Evolutionary conservation across 1,284 basidiomycete species (phyloP), one percentile per base, ranked within the genome.

Genomic region (Microbotryum intermedium): DNA sequence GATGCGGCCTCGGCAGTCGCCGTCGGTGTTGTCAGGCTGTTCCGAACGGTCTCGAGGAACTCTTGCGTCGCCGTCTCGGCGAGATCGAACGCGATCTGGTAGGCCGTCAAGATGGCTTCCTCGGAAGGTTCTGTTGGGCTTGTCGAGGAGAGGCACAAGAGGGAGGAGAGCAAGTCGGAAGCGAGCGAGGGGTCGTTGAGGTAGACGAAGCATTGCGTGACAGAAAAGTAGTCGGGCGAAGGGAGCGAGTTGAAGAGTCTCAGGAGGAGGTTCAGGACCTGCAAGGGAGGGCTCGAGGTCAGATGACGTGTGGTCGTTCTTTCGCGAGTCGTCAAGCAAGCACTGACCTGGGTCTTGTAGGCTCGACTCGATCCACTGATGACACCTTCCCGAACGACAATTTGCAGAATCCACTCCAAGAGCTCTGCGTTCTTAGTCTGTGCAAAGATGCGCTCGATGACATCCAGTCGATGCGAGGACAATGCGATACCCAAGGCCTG

Each of bases 401-500:
- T 29, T 67, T 91, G 85, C 81, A 97, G 87, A 25, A 92, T 83
- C 74, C 97, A 97, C 21, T 88, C 84, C 11, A 97, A 80, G 11
- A 94, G 78, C 13, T 81, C 80, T 23, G 84, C 83, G 70, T 95
- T 89, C 49, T 79, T 79, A 45, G 84, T 88, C 11, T 59, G 21
- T 21, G 50, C 50, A 44, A 70, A 71, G 47, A 72, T 61, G 71
- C 81, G 79, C 64, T 85, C 81, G 69, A 97, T 83, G 42, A 95
- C 79, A 70, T 95, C 91, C 20, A 95, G 78, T 55, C 92, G 83
- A 62, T 81, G 85, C 25, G 91, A 85, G 71, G 95, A 92, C 8
- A 97, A 81, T 0, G 92, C 91, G 68, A 97, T 88, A 49, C 93
- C 93, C 64, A 95, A 86, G 4, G 90, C 90, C 88, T 94, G 68